Base-by-base conservation (phyloP, 805 yeast species). In the Candida sanyiensis region DNA sequence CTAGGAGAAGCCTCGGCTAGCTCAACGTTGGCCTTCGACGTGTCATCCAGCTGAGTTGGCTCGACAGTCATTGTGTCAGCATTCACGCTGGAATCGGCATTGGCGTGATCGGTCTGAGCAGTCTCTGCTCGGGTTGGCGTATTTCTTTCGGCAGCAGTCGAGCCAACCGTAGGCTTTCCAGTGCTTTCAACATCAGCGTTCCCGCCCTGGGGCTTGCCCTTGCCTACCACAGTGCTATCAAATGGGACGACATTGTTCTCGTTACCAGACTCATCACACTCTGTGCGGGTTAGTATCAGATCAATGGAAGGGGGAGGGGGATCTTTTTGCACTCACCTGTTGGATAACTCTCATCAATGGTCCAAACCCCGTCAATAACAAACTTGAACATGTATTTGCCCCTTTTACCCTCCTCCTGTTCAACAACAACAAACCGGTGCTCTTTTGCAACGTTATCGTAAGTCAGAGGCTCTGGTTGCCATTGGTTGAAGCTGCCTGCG, bases 401-500 rank as follows among this genome's bases (percentile, higher is more conserved):
- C 46, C 47, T 46, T 9, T 50, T 47, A n/a, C n/a, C n/a, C 13
- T 32, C 39, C 2, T 10, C 24, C 3, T 29, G 15, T 7, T 46
- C 46, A 3, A 34, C 35, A 11, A 50, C 45, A 4, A 27, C 38
- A 35, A 39, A 51, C 17, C 46, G 52, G n/a, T 28, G 46, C 15
- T 35, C 39, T 3, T 31, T 15, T 2, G 18, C 34, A 0, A 7
- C 17, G 2, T 15, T 13, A 27, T 49, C 44, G 30, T 33, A 49
- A 1, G 18, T 7, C 37, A 54, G 37, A 5, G 40, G 31, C 13
- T 50, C 40, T 3, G 56, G 49, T 5, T 44, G 33, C 70, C 69
- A 65, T 9, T 48, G 33, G 30, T 57, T 61, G 43, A 65, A 64
- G 45, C 59, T 59, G 3, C 69, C 69, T 10, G 69, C 69, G 34